Percentiles rank a stretch among this genome's conserved stretches.
Conservation (phyloP, 2,329 filamentous ascomycete genomes). For the Anthostomella pinea region DNA sequence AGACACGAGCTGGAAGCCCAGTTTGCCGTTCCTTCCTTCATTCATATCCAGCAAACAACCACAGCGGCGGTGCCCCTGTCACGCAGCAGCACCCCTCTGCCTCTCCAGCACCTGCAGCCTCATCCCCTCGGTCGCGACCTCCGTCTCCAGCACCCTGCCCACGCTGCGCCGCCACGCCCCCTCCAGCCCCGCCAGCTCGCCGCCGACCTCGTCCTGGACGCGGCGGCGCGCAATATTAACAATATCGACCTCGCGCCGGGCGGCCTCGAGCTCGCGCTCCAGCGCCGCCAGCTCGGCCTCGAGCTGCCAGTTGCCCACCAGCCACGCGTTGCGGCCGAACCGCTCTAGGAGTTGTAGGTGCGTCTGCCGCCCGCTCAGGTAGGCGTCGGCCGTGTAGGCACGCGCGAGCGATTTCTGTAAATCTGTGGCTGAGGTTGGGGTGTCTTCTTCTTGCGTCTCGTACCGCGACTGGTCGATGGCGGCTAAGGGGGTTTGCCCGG, state of each 20-base stretch:
- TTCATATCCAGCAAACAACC: neutral
- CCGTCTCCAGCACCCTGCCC: constrained; percentile 77
- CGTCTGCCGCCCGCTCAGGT: constrained; percentile 48
- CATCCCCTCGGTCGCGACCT: constrained; percentile 76
- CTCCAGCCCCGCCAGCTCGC: constrained; percentile 72
- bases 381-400: constrained; percentile 49
- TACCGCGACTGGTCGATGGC: constrained; percentile 79
- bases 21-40: neutral
- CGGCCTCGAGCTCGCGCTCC: constrained; percentile 70
- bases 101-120: constrained; percentile 64
- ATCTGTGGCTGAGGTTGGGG: constrained; percentile 39
- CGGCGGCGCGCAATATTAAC: constrained; percentile 68
- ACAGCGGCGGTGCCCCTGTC: neutral
- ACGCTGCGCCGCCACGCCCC: constrained; percentile 78
- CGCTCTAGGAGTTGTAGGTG: constrained; percentile 72
- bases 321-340: constrained; percentile 87
- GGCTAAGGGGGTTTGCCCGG: constrained; percentile 54
- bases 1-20: neutral
- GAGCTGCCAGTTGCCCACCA: constrained; percentile 76
- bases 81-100: constrained; percentile 41
- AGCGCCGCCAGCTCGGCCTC: constrained; percentile 68
- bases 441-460: constrained; percentile 69
- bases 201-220: constrained; percentile 67
- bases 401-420: constrained; percentile 58
- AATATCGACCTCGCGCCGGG: constrained; percentile 67